phyloP scores from a whole-genome alignment of 1,284 basidiomycete species.

The Sporisorium graminicola region DNA sequence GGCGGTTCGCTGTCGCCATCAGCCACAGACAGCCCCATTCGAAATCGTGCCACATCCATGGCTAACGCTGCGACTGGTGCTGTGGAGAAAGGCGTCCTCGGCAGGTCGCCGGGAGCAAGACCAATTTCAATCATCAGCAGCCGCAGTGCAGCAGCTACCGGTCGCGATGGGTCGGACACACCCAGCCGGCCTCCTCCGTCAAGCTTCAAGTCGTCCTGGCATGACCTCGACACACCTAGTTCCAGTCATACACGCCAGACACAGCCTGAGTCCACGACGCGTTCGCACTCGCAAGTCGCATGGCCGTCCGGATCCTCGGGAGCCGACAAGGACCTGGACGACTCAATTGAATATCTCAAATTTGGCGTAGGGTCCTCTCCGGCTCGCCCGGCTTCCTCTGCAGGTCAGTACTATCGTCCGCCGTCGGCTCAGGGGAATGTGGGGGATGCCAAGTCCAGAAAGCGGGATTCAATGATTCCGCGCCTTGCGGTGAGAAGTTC shows the following conservation, averaged over 20 bases:
- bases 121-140: slow-evolving; percentile 28
- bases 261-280: slow-evolving; percentile 31
- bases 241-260: neutral
- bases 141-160: slow-evolving; percentile 6
- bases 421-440: slow-evolving; percentile 49
- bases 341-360: slow-evolving; percentile 40
- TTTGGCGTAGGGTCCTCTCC: slow-evolving; percentile 17
- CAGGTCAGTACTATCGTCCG: slow-evolving; percentile 58
- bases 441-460: slow-evolving; percentile 35
- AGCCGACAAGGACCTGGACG: slow-evolving; percentile 13
- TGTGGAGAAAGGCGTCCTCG: slow-evolving; percentile 42
- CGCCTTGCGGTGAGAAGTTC: slow-evolving; percentile 40
- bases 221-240: slow-evolving; percentile 26
- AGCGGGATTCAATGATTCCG: slow-evolving; percentile 55
- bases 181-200: slow-evolving; percentile 43
- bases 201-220: slow-evolving; percentile 43
- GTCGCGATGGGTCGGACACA: slow-evolving; percentile 21
- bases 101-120: slow-evolving; percentile 24
- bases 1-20: slow-evolving; percentile 27
- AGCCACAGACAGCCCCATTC: slow-evolving; percentile 24
- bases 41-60: slow-evolving; percentile 44
- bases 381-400: slow-evolving; percentile 38
- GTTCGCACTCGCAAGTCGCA: slow-evolving; percentile 37
- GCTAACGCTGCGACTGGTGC: slow-evolving; percentile 40
- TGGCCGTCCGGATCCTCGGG: slow-evolving; percentile 22